These are phyloP conservation scores for Mycena sp. DNA, from an alignment of 1,284 basidiomycete species.

Conservation along the genomic window DNA sequence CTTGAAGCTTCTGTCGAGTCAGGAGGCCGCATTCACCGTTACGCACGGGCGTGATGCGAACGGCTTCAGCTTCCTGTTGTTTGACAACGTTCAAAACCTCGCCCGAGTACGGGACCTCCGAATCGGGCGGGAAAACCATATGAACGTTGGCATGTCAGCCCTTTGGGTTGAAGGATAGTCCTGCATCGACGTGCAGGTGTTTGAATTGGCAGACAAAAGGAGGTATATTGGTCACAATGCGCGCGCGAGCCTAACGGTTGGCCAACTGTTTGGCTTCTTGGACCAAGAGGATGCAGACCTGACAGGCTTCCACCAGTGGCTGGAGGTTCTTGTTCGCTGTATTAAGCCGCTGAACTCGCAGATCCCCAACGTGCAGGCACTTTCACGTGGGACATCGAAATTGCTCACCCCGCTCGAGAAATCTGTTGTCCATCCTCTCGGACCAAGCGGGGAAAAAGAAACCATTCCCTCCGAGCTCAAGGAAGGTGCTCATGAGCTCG, in stretches of 20 bases:
- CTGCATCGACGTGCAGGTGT: not conserved
- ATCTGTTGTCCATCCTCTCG: not conserved
- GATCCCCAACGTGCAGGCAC: not conserved
- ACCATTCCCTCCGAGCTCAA: slow-evolving; percentile 8
- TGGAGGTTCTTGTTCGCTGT: not conserved
- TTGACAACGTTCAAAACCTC: not conserved
- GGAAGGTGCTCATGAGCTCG: not conserved
- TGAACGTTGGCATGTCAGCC: not conserved
- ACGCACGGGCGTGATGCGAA: not conserved
- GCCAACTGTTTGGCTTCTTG: not conserved
- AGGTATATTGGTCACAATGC: not conserved
- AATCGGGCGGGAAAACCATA: not conserved
- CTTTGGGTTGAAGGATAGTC: not conserved
- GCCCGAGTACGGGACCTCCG: not conserved
- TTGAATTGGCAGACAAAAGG: not conserved
- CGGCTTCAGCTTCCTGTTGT: not conserved
- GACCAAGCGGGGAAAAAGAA: not conserved
- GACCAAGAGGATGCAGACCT: not conserved
- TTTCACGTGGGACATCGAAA: not conserved
- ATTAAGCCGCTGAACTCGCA: not conserved
- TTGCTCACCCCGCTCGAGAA: not conserved
- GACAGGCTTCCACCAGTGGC: not conserved
- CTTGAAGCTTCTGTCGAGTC: not conserved
- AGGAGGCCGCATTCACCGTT: not conserved
- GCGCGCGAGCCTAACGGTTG: not conserved